phyloP scores from a whole-genome alignment of 768 basidiomycete genomes.

The Lentinus tigrinus region DNA sequence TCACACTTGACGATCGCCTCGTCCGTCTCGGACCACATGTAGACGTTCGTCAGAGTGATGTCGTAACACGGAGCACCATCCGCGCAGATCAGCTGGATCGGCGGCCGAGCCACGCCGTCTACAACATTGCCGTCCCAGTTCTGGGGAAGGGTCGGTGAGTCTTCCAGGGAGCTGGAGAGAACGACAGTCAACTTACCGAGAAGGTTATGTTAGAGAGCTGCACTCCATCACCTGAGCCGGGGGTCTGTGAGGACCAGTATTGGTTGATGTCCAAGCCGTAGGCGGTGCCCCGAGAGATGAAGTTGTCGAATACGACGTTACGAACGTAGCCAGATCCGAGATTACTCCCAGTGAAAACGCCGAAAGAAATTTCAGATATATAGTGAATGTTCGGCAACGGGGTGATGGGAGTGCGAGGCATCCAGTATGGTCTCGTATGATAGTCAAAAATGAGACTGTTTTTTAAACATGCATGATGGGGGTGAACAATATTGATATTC shows the following conservation, averaged over 20 bases:
- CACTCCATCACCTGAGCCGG: constrained; percentile 26
- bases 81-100: constrained; percentile 27
- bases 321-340: constrained; percentile 24
- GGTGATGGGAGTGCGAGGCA: too few species aligned
- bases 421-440: too few species aligned
- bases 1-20: constrained; percentile 28
- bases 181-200: constrained; percentile 8
- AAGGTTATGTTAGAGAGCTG: constrained; percentile 29
- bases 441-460: too few species aligned
- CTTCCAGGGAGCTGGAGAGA: background rate
- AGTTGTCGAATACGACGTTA: constrained; percentile 30
- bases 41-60: constrained; percentile 28
- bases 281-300: constrained; percentile 27
- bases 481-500: too few species aligned
- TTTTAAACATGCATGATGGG: too few species aligned
- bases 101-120: constrained; percentile 25
- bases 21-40: constrained; percentile 29
- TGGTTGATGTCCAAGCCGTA: constrained; percentile 30
- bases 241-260: constrained; percentile 26
- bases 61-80: constrained; percentile 27
- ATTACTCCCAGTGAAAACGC: too few species aligned
- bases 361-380: too few species aligned
- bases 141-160: constrained; percentile 9
- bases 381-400: too few species aligned
- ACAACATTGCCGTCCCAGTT: constrained; percentile 30